Conservation (phyloP, 805 yeast genomes). For the Metschnikowia lochheadii region DNA sequence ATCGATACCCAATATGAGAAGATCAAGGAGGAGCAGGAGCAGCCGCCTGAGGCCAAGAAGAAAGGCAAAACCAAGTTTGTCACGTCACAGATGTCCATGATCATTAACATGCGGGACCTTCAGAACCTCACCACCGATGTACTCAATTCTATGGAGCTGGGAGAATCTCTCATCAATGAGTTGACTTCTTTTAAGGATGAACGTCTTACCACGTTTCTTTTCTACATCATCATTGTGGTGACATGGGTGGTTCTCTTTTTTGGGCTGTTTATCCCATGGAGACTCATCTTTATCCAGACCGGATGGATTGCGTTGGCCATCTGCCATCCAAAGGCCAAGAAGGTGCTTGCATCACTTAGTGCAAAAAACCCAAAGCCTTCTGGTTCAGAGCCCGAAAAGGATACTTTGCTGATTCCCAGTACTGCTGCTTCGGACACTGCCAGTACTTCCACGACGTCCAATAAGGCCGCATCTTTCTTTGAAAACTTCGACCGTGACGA, state of each 20-base stretch:
- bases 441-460: not conserved
- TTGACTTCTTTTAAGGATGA: constrained; percentile 73
- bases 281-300: constrained; percentile 46
- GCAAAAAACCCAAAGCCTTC: constrained; percentile 28
- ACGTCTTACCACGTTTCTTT: constrained; percentile 56
- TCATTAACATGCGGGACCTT: constrained; percentile 67
- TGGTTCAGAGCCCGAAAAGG: constrained; percentile 22
- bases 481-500: constrained; percentile 40
- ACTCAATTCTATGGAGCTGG: constrained; percentile 44
- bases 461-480: constrained; percentile 5
- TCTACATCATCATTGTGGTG: constrained; percentile 31
- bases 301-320: constrained; percentile 54
- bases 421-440: not conserved
- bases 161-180: constrained; percentile 55
- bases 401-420: not conserved
- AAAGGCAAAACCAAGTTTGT: constrained; percentile 19
- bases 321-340: constrained; percentile 57
- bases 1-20: constrained; percentile 14
- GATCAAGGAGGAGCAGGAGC: constrained; percentile 2
- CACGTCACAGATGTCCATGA: constrained; percentile 38
- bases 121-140: constrained; percentile 61
- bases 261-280: constrained; percentile 62
- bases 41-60: constrained; percentile 5
- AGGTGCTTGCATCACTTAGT: constrained; percentile 20
- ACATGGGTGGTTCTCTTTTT: constrained; percentile 39